phyloP scores from a whole-genome alignment of 2,329 filamentous ascomycete species.

The Plectosphaerella sp. region DNA sequence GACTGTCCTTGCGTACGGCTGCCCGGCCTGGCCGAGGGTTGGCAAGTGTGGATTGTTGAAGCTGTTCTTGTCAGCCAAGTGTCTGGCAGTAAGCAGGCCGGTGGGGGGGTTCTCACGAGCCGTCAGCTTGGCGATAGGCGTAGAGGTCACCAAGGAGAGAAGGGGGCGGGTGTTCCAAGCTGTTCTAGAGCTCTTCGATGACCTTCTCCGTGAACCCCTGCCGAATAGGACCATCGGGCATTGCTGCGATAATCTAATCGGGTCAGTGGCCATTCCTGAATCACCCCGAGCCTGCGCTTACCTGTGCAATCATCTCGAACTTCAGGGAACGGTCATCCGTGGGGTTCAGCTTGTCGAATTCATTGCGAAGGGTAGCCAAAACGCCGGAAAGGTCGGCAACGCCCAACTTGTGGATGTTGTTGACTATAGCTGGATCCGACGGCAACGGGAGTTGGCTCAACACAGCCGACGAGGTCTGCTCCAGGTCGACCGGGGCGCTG shows the following conservation, averaged over 20 bases:
- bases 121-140: background rate
- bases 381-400: background rate
- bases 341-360: background rate
- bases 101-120: background rate
- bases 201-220: background rate
- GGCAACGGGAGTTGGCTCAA: background rate
- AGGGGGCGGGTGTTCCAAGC: slow-evolving; percentile 14
- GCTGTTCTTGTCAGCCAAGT: no score
- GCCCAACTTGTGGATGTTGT: background rate
- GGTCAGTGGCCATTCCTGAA: no score
- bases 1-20: slow-evolving; percentile 23
- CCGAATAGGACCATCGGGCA: background rate
- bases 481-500: background rate
- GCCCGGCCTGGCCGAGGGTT: slow-evolving; percentile 21
- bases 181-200: slow-evolving; percentile 13
- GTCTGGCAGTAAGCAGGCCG: no score
- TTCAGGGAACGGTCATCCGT: background rate
- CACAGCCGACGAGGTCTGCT: background rate
- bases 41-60: slow-evolving; percentile 11
- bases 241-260: background rate
- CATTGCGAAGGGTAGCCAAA: background rate
- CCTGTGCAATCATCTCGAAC: background rate
- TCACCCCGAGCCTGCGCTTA: background rate
- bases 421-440: background rate
- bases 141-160: slow-evolving; percentile 8